Conservation (phyloP, 495 filamentous ascomycete species). For the Tuber brumale region DNA sequence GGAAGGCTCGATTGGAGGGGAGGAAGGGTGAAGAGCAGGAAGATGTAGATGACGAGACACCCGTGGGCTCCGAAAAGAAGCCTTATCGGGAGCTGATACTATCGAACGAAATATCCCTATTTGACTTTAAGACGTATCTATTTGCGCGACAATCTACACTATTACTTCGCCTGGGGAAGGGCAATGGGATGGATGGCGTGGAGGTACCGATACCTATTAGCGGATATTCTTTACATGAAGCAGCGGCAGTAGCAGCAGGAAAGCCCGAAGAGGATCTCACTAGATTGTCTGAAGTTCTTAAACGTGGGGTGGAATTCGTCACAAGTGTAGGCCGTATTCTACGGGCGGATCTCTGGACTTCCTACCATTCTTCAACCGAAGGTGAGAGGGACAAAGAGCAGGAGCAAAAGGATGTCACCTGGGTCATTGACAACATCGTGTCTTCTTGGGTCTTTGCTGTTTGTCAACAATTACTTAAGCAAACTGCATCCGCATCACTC, state of each 20-base stretch:
- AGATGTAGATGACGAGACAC: conserved; percentile 49
- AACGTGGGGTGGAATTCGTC: conserved; percentile 71
- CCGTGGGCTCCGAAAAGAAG: conserved; percentile 68
- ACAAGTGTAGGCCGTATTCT: conserved; percentile 68
- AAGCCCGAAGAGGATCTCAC: conserved; percentile 59
- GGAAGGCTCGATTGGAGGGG: conserved; percentile 23
- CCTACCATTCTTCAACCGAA: conserved; percentile 40
- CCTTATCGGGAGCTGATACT: conserved; percentile 87
- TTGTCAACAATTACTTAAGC: conserved; percentile 38
- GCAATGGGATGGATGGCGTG: conserved; percentile 29
- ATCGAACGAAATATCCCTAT: conserved; percentile 92
- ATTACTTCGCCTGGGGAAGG: conserved; percentile 74
- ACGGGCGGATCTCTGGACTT: conserved; percentile 61
- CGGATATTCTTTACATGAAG: conserved; percentile 31
- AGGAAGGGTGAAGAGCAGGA: conserved; percentile 21
- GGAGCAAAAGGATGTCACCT: conserved; percentile 24
- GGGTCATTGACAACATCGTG: conserved; percentile 70
- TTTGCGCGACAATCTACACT: conserved; percentile 83
- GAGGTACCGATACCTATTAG: conserved; percentile 4
- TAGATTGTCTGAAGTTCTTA: conserved; percentile 72
- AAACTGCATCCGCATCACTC: conserved; percentile 38
- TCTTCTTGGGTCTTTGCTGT: conserved; percentile 76
- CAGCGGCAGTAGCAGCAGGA: conserved; percentile 27
- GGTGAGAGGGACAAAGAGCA: conserved; percentile 32
- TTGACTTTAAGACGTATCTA: conserved; percentile 91